phyloP scores from a whole-genome alignment of 2,329 filamentous ascomycete genomes.

The Ophidiomyces ophidiicola region DNA sequence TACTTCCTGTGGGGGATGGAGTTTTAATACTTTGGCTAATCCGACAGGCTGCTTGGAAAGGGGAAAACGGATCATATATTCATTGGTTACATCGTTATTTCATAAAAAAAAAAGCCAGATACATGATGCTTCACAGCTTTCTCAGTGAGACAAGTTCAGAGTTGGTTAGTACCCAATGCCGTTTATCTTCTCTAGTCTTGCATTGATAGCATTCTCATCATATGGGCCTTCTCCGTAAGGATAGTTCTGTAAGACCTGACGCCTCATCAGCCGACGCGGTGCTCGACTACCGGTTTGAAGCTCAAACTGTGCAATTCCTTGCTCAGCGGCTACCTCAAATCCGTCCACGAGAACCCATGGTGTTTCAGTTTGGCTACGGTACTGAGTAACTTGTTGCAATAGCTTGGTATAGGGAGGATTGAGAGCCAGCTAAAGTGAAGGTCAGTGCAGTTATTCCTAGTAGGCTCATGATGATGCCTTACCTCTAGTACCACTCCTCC shows the following conservation, averaged over 20 bases:
- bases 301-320: slow-evolving; percentile 32
- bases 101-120: too few relatives aligned
- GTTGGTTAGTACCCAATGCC: background rate
- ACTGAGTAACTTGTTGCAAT: slow-evolving; percentile 23
- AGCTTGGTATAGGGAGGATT: slow-evolving; percentile 30
- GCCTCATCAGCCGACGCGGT: slow-evolving; percentile 28
- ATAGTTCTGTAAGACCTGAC: slow-evolving; percentile 27
- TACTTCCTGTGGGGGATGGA: too few relatives aligned
- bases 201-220: slow-evolving; percentile 5
- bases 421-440: slow-evolving; percentile 25
- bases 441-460: background rate
- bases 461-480: slow-evolving; percentile 9
- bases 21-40: too few relatives aligned
- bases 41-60: too few relatives aligned
- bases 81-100: too few relatives aligned
- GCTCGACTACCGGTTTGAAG: slow-evolving; percentile 30
- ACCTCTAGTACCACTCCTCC: slow-evolving; percentile 33
- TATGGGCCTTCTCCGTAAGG: slow-evolving; percentile 25
- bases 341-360: slow-evolving; percentile 32
- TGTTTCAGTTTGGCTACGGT: slow-evolving; percentile 24
- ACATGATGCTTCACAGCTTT: too few relatives aligned
- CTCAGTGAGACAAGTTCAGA: too few relatives aligned
- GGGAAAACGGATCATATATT: too few relatives aligned
- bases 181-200: slow-evolving; percentile 1
- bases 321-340: slow-evolving; percentile 30